Evolutionary conservation across 2,329 filamentous ascomycete genomes (phyloP), one percentile per base, ranked within the genome.

Genomic region (Aureobasidium melanogenum): DNA sequence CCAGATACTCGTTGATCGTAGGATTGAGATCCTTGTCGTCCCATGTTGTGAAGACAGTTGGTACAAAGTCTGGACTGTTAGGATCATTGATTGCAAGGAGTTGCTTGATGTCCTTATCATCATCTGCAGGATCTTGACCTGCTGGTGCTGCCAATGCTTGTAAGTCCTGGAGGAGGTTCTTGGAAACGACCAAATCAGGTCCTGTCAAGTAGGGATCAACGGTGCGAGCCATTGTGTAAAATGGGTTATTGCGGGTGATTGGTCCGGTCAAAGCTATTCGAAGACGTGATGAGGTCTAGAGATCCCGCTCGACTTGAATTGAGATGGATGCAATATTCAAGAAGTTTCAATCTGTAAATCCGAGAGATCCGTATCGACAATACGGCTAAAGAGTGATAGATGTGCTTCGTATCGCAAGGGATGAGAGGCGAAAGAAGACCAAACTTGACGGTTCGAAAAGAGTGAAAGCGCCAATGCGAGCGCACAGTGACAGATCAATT

Each of bases 21-120:
- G 65, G 63, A 5, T 75, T 72, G 24, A 82, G 73, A 61, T 79
- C 72, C 36, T 76, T 73, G 32, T 76, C 72, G 66, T 85, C 82
- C 74, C 78, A 79, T 22, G 75, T 73, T 46, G 78, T 74, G 65
- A 84, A 82, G 32, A 84, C 74, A 15, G 81, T 83, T n/a, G 80
- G 79, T 63, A 82, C 76, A 66, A 84, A 84, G 17, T 72, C 67
- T n/a, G 73, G 64, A 62, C 75, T 71, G 2, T 72, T 71, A 12
- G 78, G 76, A 65, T 83, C 72, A 67, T 84, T 84, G 51, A 81
- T 69, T 28, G 74, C 74, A 63, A 77, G 73, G 52, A 84, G 69
- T n/a, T 72, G 72, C 17, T 75, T 68, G 56, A 82, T 74, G 12
- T 75, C 73, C 15, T 65, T 51, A 51, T 67, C 57, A 54, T 73